Evolutionary conservation across 129 eudicot genomes (phyloP), one percentile per base, ranked within the genome.

Genomic region (Oenanthe sinensis): DNA sequence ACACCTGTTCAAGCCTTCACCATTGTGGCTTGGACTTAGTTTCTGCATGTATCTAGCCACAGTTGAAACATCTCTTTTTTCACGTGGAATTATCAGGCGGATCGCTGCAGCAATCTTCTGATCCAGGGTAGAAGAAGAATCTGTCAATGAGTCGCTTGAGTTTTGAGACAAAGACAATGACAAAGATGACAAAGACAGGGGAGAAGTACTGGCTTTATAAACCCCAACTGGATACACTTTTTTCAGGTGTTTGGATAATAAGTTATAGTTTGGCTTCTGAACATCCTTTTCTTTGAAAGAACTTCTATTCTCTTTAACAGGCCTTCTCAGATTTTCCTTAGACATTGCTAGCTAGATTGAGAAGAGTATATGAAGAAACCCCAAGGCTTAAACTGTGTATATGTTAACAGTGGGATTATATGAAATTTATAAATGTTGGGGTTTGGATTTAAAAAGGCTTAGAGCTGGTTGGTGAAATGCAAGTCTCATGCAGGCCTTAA

Each of bases 221-320:
- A 87, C 81, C 72, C 94, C 90, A 72, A 90, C 80, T 19, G 99
- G 99, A 68, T 96, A 96, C 4, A 92, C 93, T 87, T 86, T 95
- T 86, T 92, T 92, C 80, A 95, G 79, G 86, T 90, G 90, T 82
- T 83, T 95, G 55, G 93, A 82, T 73, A 92, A 71, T 11, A 85
- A 62, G 78, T 85, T 85, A 79, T 81, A 84, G 80, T 55, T 82
- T 75, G 91, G 87, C 79, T 85, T 89, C 45, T 89, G 42, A 45
- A 5, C 72, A 30, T 74, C 90, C 50, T 87, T 88, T 48, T 85
- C 86, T 63, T 49, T 80, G 26, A 77, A 16, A 74, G 76, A 77
- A 71, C 78, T 75, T 68, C 62, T 89, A 82, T 85, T 89, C 78
- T 85, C 89, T 36, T 80, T 43, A 77, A 75, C 75, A 78, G 82